Evolutionary conservation across 2,329 filamentous ascomycete genomes (phyloP), one percentile per base, ranked within the genome.

Genomic region (Colletotrichum gloeosporioides): DNA sequence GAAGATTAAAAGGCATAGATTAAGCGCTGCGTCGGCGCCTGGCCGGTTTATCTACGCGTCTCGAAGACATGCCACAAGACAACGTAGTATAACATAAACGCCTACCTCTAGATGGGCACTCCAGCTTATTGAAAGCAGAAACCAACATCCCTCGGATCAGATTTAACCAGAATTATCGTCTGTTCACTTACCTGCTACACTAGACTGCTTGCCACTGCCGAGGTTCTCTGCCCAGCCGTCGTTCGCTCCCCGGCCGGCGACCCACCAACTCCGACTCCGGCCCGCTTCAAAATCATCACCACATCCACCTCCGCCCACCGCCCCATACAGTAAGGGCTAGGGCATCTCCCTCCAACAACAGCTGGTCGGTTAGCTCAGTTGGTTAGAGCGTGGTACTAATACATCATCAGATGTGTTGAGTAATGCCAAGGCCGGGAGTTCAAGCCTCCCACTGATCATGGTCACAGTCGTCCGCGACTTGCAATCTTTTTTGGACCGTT

Each of bases 321-420:
- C 59, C 31, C 59, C 59, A 36, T 63, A 22, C 31, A 63, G 31
- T 15, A 12, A 63, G 59, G 59, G 59, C 32, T 63, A 36, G 59
- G 31, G 59, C 59, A 22, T 1, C 2, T 1, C 3, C 0, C 12
- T 32, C 15, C 10, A 63, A 3, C 18, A n/a, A 31, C 31, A 36
- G 29, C 12, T 15, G 59, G 59, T 63, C 59, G 59, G 59, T 63
- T 63, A 63, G 59, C 59, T 63, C 65, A 68, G 44, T 44, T 68
- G 63, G 63, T 66, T 66, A 66, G 63, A 66, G 63, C 63, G 63
- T 66, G 63, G 63, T 66, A 66, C 63, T 66, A 66, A 66, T 66
- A 66, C 29, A 39, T 66, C 36, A 66, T 22, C 63, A 8, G 15
- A 31, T 39, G 29, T 66, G 36, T 53, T 66, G 9, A 66, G 63